Percentiles rank a stretch among this genome's conserved stretches.
Evolutionary conservation across 2,329 filamentous ascomycete species (phyloP).

Genomic region (Diaporthe citri): DNA sequence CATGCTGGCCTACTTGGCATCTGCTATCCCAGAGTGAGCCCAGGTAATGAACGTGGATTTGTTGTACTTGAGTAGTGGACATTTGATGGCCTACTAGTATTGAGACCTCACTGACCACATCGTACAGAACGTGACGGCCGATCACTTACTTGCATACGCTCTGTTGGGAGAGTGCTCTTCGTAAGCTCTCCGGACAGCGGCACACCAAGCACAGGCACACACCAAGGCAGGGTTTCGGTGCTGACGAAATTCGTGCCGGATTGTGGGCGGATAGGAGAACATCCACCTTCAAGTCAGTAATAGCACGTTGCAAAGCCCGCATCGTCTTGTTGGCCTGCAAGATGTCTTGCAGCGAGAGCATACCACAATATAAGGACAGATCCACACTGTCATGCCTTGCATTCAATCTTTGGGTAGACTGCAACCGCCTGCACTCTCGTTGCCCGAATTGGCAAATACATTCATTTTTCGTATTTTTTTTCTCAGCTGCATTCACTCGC

Average conservation of each 20-base stretch:
- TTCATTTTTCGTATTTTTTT: background rate
- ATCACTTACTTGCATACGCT: background rate
- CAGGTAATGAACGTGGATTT: background rate
- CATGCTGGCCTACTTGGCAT: too few relatives aligned
- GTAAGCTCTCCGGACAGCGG: background rate
- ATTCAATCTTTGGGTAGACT: background rate
- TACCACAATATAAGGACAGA: background rate
- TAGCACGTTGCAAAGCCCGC: background rate
- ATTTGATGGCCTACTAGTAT: background rate
- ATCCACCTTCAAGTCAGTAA: too few relatives aligned
- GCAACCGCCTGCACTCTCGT: background rate
- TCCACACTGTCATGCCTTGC: background rate
- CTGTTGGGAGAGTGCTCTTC: background rate
- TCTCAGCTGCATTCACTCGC: background rate
- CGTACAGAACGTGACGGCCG: background rate
- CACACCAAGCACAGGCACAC: too few relatives aligned
- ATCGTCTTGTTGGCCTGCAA: background rate
- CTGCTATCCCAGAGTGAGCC: background rate
- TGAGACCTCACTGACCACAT: background rate
- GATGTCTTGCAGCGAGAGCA: background rate
- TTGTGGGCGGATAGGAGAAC: slow-evolving; percentile 7
- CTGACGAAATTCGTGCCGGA: background rate
- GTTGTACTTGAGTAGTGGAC: background rate
- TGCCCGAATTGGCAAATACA: background rate
- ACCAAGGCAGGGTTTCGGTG: background rate